Evolutionary conservation across 352 stramenopile species (phyloP), one percentile per base, ranked within the genome.

Genomic region (Phytophthora lateralis): DNA sequence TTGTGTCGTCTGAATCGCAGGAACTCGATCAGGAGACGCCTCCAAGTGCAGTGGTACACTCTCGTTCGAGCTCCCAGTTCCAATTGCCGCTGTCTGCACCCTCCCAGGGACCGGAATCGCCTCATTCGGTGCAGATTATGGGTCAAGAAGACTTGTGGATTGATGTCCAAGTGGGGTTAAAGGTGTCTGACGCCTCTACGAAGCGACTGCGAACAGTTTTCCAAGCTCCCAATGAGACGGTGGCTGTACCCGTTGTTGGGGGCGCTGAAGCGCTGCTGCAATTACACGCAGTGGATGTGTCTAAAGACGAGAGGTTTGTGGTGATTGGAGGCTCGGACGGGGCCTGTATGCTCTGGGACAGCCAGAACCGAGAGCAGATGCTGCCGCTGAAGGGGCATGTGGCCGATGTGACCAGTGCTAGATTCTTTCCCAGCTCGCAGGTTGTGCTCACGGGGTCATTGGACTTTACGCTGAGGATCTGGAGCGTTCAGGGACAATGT

Each of bases 391-490:
- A 55, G 8, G 84, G 84, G 8, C 84, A 93, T 51, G 42, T 89
- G 34, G 39, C 77, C 11, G 84, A 93, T 41, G 78, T 93, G 24
- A 90, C 80, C 0, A 54, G 66, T 50, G 61, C 67, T 12, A 66
- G 52, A 15, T 93, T 93, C 61, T 93, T 90, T 32, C 84, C 84
- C 0, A 93, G 84, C 63, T 73, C 78, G 14, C 75, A 86, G 41
- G 84, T 93, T 18, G 44, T 89, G 38, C 75, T 93, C 2, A 90
- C 84, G 0, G 80, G 74, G 0, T 88, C 81, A n/a, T 38, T 90
- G 29, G 84, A 93, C 65, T 86, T 90, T 29, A 89, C 76, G 39
- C 60, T 93, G 37, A 76, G 80, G 17, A 88, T 93, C 30, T 93
- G 82, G 82, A 88, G 75, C 34, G 50, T 78, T 0, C 56, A 73